phyloP scores from a whole-genome alignment of 208 protist genomes.

The Trypanosomatidae sp. region DNA sequence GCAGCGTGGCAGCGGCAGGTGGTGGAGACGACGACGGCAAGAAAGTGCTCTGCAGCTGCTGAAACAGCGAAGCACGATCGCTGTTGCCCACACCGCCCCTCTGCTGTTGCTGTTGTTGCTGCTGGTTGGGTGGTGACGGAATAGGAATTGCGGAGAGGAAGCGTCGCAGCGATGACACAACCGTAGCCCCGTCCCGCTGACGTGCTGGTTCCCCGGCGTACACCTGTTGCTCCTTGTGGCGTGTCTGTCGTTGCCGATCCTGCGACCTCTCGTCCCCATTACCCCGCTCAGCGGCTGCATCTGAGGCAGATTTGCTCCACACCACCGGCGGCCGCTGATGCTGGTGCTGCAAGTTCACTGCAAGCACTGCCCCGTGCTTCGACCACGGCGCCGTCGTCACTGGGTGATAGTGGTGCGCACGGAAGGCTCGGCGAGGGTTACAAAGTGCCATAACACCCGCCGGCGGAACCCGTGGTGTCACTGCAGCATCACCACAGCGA shows the following conservation, averaged over 20 bases:
- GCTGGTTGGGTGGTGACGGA: not conserved
- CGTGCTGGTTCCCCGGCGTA: not conserved
- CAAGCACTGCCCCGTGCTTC: slow-evolving; percentile 1
- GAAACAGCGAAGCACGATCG: not conserved
- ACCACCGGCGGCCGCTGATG: not conserved
- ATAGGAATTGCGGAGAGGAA: slow-evolving; percentile 1
- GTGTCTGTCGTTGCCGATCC: not conserved
- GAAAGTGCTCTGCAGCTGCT: not conserved
- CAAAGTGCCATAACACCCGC: not conserved
- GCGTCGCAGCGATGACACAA: slow-evolving; percentile 9
- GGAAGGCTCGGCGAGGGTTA: not conserved
- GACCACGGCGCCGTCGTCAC: not conserved
- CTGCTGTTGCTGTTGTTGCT: not conserved
- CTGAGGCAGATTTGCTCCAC: not conserved
- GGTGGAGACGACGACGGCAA: slow-evolving; percentile 3
- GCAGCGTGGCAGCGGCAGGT: not conserved
- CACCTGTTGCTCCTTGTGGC: not conserved
- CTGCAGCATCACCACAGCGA: no score
- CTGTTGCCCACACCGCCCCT: not conserved
- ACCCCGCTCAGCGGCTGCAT: not conserved
- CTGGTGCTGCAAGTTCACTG: not conserved
- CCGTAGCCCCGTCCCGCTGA: slow-evolving; percentile 6
- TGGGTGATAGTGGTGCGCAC: slow-evolving; percentile 7
- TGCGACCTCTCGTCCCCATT: not conserved
- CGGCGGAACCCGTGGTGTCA: not conserved